Evolutionary conservation across 179 eudicot species (phyloP).

Genomic region (Pouteria campechiana): DNA sequence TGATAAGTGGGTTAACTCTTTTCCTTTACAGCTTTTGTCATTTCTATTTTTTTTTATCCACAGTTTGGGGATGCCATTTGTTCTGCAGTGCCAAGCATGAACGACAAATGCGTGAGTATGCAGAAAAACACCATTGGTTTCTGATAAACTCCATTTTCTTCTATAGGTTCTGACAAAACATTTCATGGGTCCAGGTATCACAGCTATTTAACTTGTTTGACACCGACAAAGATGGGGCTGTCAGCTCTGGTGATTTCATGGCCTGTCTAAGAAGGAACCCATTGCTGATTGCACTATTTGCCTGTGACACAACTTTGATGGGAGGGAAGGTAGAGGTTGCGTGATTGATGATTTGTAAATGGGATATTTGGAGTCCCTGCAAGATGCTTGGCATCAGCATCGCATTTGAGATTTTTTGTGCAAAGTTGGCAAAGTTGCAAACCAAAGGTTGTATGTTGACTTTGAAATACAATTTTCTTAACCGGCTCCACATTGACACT

Average conservation of each 20-base stretch:
- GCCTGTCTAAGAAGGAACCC: slow-evolving; percentile 62
- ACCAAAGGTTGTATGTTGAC: no score
- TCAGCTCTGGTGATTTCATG: slow-evolving; percentile 53
- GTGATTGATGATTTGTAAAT: no score
- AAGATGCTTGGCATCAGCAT: no score
- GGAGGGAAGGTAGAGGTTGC: no score
- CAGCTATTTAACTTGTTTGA: slow-evolving; percentile 58
- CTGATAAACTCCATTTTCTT: background rate
- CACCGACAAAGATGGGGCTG: slow-evolving; percentile 43
- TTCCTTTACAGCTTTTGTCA: background rate
- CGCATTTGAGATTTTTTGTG: no score
- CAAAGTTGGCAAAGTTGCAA: no score
- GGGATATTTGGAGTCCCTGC: no score
- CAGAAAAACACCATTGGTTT: background rate
- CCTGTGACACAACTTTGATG: no score
- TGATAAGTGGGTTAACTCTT: background rate
- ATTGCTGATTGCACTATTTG: slow-evolving; percentile 57
- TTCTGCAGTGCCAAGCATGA: slow-evolving; percentile 34
- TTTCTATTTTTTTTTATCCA: slow-evolving; percentile 10
- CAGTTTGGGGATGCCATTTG: slow-evolving; percentile 58
- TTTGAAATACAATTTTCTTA: no score
- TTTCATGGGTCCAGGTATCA: slow-evolving; percentile 28
- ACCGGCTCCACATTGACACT: no score
- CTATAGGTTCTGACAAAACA: background rate
- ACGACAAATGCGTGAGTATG: slow-evolving; percentile 39